phyloP scores from a whole-genome alignment of 108 stramenopile genomes.

The Nitzschia palea region DNA sequence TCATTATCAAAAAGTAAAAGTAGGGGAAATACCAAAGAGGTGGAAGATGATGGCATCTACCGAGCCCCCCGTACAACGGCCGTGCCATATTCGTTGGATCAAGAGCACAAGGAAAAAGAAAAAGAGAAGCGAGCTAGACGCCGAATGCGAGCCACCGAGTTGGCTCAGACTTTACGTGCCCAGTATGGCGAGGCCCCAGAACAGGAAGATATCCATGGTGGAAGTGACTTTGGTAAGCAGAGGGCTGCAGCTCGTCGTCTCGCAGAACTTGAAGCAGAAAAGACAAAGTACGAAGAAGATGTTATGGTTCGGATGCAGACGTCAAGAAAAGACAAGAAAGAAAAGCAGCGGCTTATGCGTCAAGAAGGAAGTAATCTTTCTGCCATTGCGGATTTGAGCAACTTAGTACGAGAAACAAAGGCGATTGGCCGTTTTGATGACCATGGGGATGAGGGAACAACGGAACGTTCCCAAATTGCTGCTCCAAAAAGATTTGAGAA shows the following conservation, averaged over 20 bases:
- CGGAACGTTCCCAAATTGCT: background rate
- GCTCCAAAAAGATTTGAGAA: constrained; percentile 34
- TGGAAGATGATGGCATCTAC: constrained; percentile 49
- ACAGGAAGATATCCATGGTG: constrained; percentile 86
- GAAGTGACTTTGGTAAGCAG: constrained; percentile 69
- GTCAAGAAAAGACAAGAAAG: constrained; percentile 75
- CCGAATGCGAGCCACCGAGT: constrained; percentile 69
- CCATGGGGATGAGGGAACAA: constrained; percentile 25
- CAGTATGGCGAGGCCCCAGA: constrained; percentile 84
- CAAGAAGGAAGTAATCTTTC: constrained; percentile 78
- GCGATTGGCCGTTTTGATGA: constrained; percentile 40
- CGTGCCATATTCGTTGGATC: constrained; percentile 71
- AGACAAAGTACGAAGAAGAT: constrained; percentile 74
- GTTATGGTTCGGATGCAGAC: constrained; percentile 76
- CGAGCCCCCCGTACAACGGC: constrained; percentile 78
- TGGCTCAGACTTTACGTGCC: constrained; percentile 68
- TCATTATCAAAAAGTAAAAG: constrained; percentile 21
- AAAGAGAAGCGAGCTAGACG: constrained; percentile 60
- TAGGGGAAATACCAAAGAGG: constrained; percentile 1
- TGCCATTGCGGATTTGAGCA: constrained; percentile 76
- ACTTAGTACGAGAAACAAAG: constrained; percentile 61
- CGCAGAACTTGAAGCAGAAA: constrained; percentile 64
- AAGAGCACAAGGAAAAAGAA: constrained; percentile 44
- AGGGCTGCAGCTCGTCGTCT: constrained; percentile 61
- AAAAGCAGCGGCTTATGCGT: constrained; percentile 76